Evolutionary conservation across 129 eudicot genomes (phyloP).

Genomic region (Centella asiatica): DNA sequence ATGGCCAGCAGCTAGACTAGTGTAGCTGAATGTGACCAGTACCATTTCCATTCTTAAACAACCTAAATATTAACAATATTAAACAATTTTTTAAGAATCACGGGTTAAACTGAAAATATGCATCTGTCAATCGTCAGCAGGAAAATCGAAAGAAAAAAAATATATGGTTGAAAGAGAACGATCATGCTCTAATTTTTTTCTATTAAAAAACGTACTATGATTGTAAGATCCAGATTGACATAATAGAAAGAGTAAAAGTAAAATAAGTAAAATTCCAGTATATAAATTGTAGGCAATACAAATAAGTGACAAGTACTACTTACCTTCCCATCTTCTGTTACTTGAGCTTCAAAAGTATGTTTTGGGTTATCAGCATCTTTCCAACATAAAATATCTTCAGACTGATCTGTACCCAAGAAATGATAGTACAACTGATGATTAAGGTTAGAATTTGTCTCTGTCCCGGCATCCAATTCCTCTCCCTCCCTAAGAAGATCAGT

Average conservation of each 20-base stretch:
- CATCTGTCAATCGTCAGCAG: too few species aligned
- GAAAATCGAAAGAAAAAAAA: too few species aligned
- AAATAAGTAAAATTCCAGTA: not conserved
- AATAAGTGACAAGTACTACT: not conserved
- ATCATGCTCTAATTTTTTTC: not conserved
- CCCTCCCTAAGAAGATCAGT: conserved; percentile 52
- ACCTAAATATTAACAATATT: too few species aligned
- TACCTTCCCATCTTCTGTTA: conserved; percentile 96
- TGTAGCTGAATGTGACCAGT: too few species aligned
- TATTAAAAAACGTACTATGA: not conserved
- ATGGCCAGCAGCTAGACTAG: too few species aligned
- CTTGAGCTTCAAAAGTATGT: conserved; percentile 44
- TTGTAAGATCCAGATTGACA: not conserved
- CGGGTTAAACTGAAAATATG: too few species aligned
- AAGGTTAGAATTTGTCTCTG: conserved; percentile 75
- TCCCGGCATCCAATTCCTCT: conserved; percentile 84
- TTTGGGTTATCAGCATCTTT: conserved; percentile 74
- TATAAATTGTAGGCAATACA: too few species aligned
- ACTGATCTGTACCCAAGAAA: conserved; percentile 84
- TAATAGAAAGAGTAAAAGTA: not conserved
- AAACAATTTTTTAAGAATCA: too few species aligned
- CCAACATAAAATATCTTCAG: conserved; percentile 93
- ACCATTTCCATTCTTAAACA: too few species aligned
- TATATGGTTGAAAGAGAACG: not conserved
- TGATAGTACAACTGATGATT: conserved; percentile 83